Conservation (phyloP, 441 rosid genomes). For the Breynia disticha region DNA sequence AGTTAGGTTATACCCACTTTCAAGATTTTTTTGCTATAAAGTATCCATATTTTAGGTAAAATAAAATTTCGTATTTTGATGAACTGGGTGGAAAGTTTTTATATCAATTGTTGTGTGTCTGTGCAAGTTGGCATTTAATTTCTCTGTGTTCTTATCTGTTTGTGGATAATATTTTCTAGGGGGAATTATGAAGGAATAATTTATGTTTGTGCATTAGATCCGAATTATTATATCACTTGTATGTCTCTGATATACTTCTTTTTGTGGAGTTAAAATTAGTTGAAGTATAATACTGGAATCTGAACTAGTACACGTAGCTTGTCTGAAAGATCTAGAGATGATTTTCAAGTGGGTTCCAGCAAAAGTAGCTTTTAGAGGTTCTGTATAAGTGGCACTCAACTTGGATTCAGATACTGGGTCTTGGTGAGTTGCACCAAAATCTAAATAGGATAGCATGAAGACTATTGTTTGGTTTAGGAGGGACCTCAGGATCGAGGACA, state of each 20-base stretch:
- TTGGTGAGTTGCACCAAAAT: neutral
- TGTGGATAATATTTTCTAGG: conserved; percentile 19
- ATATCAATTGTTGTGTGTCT: neutral
- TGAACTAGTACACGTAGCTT: neutral
- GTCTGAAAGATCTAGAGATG: neutral
- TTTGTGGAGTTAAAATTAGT: neutral
- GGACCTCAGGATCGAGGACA: conserved; percentile 86
- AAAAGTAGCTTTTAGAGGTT: neutral
- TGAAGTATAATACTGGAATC: neutral
- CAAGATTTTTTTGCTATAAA: neutral
- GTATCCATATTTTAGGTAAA: neutral
- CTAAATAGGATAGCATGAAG: conserved; percentile 32
- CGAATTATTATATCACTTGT: conserved; percentile 12
- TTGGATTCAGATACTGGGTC: neutral
- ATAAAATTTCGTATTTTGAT: neutral
- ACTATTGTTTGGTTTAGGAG: conserved; percentile 93
- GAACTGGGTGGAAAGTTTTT: conserved; percentile 1
- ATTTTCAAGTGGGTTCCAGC: neutral
- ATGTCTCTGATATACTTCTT: neutral
- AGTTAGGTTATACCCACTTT: neutral
- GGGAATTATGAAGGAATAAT: conserved; percentile 23
- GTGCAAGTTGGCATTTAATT: neutral
- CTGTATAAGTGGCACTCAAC: neutral
- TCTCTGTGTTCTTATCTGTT: conserved; percentile 5
- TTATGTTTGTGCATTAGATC: conserved; percentile 15